Conservation (phyloP, 2,329 filamentous ascomycete species). For the Cercospora sp. region DNA sequence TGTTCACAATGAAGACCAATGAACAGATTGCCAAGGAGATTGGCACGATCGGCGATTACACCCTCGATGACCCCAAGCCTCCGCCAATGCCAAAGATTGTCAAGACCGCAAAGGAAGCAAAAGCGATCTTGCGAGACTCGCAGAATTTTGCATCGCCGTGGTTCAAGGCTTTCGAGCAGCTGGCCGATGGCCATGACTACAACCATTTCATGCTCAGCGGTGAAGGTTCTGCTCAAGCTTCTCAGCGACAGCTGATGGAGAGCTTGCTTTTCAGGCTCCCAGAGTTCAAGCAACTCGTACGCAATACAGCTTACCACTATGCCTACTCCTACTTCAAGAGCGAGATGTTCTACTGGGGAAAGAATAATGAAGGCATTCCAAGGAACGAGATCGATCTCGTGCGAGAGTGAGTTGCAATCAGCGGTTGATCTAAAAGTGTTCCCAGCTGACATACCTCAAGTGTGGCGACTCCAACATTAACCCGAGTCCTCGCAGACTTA, state of each 20-base stretch:
- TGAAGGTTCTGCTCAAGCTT: not conserved
- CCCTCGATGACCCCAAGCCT: not conserved
- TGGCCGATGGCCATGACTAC: not conserved
- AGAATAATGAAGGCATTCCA: not conserved
- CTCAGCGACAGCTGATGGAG: not conserved
- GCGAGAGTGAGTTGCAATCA: not conserved
- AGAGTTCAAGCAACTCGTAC: not conserved
- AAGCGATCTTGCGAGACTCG: not conserved
- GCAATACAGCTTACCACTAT: not conserved
- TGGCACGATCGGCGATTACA: not conserved
- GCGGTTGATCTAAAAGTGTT: too few relatives aligned
- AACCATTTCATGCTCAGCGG: not conserved
- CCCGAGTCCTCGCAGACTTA: not conserved
- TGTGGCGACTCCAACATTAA: not conserved
- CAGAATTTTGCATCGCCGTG: not conserved
- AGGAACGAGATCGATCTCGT: not conserved
- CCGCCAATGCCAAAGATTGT: not conserved
- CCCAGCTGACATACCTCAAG: not conserved
- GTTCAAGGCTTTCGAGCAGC: conserved; percentile 1
- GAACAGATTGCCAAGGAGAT: not conserved
- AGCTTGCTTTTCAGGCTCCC: not conserved
- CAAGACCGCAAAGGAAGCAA: not conserved
- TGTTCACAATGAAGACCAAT: not conserved
- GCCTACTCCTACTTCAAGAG: not conserved
- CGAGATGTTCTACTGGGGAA: not conserved